Conservation (phyloP, 176 grass and related monocot genomes). For the Triticum monococcum region DNA sequence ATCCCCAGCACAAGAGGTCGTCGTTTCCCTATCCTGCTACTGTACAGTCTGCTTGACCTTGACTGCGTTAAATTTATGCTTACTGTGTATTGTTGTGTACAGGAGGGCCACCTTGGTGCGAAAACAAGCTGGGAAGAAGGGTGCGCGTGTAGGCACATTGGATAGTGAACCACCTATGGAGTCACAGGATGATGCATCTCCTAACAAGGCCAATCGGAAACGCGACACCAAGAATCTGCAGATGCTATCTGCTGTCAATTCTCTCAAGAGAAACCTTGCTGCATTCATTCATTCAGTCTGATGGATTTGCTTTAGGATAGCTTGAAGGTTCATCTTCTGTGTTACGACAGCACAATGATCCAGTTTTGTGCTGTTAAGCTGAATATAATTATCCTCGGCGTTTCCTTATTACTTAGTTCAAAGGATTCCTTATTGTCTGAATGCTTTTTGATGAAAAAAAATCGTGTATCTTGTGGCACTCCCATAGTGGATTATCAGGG, state of each 20-base stretch:
- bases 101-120: constrained; percentile 49
- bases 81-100: constrained; percentile 3
- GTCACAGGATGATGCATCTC: constrained; percentile 9
- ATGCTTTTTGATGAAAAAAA: too few relatives aligned
- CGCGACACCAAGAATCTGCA: constrained; percentile 24
- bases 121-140: constrained; percentile 33
- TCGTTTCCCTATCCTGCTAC: neutral
- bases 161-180: neutral
- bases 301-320: too few relatives aligned
- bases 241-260: constrained; percentile 43
- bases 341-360: too few relatives aligned
- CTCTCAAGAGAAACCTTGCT: constrained; percentile 50
- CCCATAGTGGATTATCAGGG: too few relatives aligned
- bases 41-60: neutral
- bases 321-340: too few relatives aligned
- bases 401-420: too few relatives aligned
- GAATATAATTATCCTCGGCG: too few relatives aligned
- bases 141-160: neutral
- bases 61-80: neutral
- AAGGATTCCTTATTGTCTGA: too few relatives aligned
- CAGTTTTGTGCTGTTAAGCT: too few relatives aligned
- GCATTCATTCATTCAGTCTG: constrained; percentile 12
- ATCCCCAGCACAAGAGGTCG: constrained; percentile 81
- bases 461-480: too few relatives aligned
- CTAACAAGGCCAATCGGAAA: neutral